Evolutionary conservation across 345 rosid genomes (phyloP), one percentile per base, ranked within the genome.

Genomic region (Luvunga scandens): DNA sequence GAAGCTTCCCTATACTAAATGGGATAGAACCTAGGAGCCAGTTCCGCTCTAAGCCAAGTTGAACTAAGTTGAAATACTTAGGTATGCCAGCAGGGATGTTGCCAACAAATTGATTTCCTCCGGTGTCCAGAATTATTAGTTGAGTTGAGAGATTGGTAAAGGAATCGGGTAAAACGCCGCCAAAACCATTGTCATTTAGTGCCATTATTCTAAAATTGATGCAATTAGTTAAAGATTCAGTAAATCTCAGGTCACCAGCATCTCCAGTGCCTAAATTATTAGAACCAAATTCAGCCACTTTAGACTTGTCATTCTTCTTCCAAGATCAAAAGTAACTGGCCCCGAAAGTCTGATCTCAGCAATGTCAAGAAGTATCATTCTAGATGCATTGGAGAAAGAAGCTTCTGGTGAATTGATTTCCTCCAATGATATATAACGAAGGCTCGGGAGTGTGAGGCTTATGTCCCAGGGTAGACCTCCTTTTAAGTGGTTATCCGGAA

Each of bases 381-480:
- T 33, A 4, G 87, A 83, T 16, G 79, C 81, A 77, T 87, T 87
- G 25, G 81, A 36, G 16, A 87, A 10, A 5, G 85, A 70, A 19
- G 19, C 14, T 10, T 9, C 88, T 90, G 0, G 39, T 75, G 33
- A 89, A 69, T 24, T 53, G 55, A 27, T 88, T 83, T 2, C 1
- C 33, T 45, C 79, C 83, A 5, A 78, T 16, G 48, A 34, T 2
- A 75, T 25, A 7, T 7, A 0, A 1, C 57, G 55, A 48, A 76
- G 76, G 12, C 78, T 70, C 3, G 74, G 81, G 48, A 81, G 72
- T 14, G 80, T 56, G n/a, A 72, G 14, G 60, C 79, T 80, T 21
- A 75, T 74, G 19, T 78, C 63, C 3, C 33, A 62, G 5, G 82
- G 78, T 16, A 83, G 71, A 31, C 48, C 55, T 0, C 79, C 82